Evolutionary conservation across 208 protist genomes (phyloP), one percentile per base, ranked within the genome.

Genomic region (Trypanosoma cruzi): DNA sequence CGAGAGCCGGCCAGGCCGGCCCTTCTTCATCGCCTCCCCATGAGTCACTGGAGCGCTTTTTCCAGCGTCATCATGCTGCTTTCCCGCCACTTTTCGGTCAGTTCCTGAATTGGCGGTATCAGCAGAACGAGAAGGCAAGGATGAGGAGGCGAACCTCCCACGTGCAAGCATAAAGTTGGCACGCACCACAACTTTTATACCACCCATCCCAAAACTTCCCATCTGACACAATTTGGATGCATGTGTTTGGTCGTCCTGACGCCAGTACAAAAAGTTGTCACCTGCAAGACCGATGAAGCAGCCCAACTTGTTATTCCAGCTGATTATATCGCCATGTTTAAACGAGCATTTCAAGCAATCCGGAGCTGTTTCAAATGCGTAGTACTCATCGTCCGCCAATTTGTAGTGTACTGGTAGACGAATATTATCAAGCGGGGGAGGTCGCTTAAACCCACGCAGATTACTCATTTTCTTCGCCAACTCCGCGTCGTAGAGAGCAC

Each of bases 401-500:
- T 77, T 72, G 28, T 82, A 89, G 64, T 73, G 72, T 3, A 91
- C 81, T 14, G 83, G 80, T 14, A 67, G 58, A 10, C 79, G 57
- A 0, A 89, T 63, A 49, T 64, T 31, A 8, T 63, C 58, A 26
- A 92, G 67, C 2, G 77, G 72, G 1, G 78, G 71, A 0, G 92
- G 92, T 0, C 80, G 77, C 58, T 82, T 82, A 50, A 95, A 94
- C 26, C 80, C 78, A 18, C 70, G 69, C 59, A 89, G 52, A 48
- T 72, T 79, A 57, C 68, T 69, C n/a, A 68, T 36, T 52, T 80
- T 61, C 56, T 71, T 68, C 13, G 32, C 26, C 29, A 89, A 24
- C 1, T 83, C 70, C 4, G 61, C 63, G 53, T 99, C 98, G 79
- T 99, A 99, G 20, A 92, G 59, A 28, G 83, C 46, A 28, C 98